Evolutionary conservation across 768 basidiomycete genomes (phyloP).

Genomic region (Trametes cubensis): DNA sequence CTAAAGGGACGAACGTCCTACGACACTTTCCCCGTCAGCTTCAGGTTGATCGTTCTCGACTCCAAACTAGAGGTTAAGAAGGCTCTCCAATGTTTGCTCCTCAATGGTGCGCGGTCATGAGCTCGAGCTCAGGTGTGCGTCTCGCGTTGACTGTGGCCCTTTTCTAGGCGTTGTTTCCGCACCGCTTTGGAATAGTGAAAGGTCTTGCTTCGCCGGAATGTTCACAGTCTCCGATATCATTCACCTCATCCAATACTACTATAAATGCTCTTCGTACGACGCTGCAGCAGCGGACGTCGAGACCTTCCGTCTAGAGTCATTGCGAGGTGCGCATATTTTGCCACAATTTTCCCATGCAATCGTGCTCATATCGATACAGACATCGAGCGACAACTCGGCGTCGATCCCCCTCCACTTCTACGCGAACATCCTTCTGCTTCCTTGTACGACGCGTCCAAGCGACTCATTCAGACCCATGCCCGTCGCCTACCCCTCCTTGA

Average conservation of each 20-base stretch:
- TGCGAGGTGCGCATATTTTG: conserved; percentile 67
- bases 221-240: conserved; percentile 99
- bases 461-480: conserved; percentile 93
- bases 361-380: conserved; percentile 50
- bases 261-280: conserved; percentile 80
- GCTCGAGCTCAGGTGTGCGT: neutral
- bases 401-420: conserved; percentile 88
- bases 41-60: conserved; percentile 95
- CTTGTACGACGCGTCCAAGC: conserved; percentile 86
- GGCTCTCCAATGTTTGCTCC: conserved; percentile 82
- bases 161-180: conserved; percentile 91
- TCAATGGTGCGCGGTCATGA: conserved; percentile 59
- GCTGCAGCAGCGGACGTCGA: conserved; percentile 90
- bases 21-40: conserved; percentile 97
- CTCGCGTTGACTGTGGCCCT: conserved; percentile 17
- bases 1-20: conserved; percentile 87
- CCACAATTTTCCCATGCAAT: conserved; percentile 9
- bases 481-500: conserved; percentile 93
- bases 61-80: conserved; percentile 96
- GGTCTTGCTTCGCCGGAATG: conserved; percentile 94
- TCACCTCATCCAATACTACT: conserved; percentile 98
- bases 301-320: conserved; percentile 81
- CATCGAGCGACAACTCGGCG: conserved; percentile 90
- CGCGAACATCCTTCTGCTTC: conserved; percentile 86
- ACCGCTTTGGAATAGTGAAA: conserved; percentile 96